Evolutionary conservation across 495 filamentous ascomycete genomes (phyloP).

Genomic region (Penicillium macrosclerotiorum): DNA sequence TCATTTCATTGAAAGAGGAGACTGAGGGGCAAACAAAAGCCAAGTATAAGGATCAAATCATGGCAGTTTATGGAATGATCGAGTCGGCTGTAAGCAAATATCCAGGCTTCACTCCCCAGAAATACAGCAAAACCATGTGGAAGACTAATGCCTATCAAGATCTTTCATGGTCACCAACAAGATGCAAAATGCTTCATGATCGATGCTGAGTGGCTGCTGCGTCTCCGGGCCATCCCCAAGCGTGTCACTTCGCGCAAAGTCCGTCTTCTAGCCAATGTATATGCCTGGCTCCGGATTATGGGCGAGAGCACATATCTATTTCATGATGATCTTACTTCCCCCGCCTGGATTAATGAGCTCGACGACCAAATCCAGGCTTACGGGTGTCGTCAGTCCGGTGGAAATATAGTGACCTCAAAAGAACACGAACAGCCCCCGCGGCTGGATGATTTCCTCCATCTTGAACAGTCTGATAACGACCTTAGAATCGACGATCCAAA

Average conservation of each 20-base stretch:
- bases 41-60: constrained; percentile 35
- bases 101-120: too few species aligned
- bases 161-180: constrained; percentile 19
- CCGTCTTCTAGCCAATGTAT: constrained; percentile 24
- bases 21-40: constrained; percentile 17
- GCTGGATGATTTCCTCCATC: constrained; percentile 24
- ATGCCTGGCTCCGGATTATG: constrained; percentile 27
- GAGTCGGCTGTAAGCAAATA: constrained; percentile 22
- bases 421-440: constrained; percentile 7
- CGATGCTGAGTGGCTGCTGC: constrained; percentile 24
- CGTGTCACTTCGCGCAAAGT: constrained; percentile 22
- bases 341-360: constrained; percentile 15
- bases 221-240: constrained; percentile 22
- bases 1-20: constrained; percentile 20
- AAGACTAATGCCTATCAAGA: constrained; percentile 7
- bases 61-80: constrained; percentile 28
- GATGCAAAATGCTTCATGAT: constrained; percentile 24
- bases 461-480: constrained; percentile 24
- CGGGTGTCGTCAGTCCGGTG: background rate
- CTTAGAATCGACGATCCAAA: constrained; percentile 29
- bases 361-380: constrained; percentile 8
- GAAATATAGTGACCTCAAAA: too few species aligned
- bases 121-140: too few species aligned
- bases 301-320: constrained; percentile 30
- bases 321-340: constrained; percentile 20